Percentiles rank a stretch among this genome's conserved stretches.
Evolutionary conservation across 106 monocot species (phyloP).

Genomic region (Phalaenopsis equestris): DNA sequence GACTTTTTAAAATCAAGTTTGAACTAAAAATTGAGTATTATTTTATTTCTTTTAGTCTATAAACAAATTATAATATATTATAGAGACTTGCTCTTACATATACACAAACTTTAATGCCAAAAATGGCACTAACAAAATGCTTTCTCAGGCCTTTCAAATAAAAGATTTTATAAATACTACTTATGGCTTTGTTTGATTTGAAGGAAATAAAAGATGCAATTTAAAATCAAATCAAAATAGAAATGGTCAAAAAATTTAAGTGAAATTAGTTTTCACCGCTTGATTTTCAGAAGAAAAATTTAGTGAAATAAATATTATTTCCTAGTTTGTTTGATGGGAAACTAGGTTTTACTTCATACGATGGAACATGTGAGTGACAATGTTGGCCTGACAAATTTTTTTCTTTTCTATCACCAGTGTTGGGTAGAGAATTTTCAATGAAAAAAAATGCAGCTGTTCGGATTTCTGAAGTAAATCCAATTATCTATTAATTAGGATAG

Average conservation of each 20-base stretch:
- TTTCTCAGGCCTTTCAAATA: background rate
- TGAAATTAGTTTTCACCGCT: background rate
- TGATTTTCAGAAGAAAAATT: background rate
- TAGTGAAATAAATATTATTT: background rate
- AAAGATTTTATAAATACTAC: background rate
- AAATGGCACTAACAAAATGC: background rate
- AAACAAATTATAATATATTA: background rate
- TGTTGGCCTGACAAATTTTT: too few relatives aligned
- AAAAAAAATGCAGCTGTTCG: too few relatives aligned
- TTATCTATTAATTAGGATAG: too few relatives aligned
- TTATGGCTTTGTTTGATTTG: background rate
- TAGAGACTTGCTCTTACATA: background rate
- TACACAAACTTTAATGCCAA: background rate
- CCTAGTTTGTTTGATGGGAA: background rate
- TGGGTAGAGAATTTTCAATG: too few relatives aligned
- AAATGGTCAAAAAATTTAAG: background rate
- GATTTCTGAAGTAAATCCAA: too few relatives aligned
- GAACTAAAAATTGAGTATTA: background rate
- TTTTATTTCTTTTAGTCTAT: background rate
- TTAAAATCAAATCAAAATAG: background rate
- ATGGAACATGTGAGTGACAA: too few relatives aligned
- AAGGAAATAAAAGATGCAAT: background rate
- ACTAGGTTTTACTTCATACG: background rate
- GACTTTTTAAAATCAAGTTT: background rate
- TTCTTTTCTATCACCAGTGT: too few relatives aligned